Base-by-base conservation (phyloP, 2,329 filamentous ascomycete genomes). In the Alternaria arbusti region DNA sequence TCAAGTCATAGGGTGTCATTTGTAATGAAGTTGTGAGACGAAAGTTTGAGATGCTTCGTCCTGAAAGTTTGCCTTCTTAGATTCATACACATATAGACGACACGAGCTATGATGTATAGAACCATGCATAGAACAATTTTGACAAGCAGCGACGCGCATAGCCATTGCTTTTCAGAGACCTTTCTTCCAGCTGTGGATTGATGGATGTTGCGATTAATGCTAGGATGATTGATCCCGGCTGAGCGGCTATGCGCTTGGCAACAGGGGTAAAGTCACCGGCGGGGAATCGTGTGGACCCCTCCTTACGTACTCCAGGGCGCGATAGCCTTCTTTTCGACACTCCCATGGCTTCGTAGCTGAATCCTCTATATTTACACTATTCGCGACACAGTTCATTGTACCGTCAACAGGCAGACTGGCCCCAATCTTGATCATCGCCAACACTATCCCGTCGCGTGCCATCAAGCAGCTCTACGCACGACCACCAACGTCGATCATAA, bases 1-100 rank as follows among this genome's bases (percentile, higher is more conserved):
- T 94, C 76, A 96, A 93, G 88, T 85, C 83, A 71, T 90, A 64
- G 55, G 30, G 46, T 11, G 32, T 28, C 30, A 36, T 7, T n/a
- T 17, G 28, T 30, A 20, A 36, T 36, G 6, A 22, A 52, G 49
- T 25, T 43, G 11, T 17, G 46, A 50, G 30, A 32, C 22, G 28
- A 44, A 32, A 10, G 23, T 26, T 28, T 26, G 23, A 36, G 22
- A 54, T 11, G 32, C 52, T n/a, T 54, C 7, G 22, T 44, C 52
- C 52, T 13, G 52, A 54, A 17, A 12, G 36, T 44, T 23, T 20
- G 36, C 36, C 26, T 44, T 15, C 13, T 54, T 44, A 40, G n/a
- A 23, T 44, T 20, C 23, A 26, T n/a, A n/a, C 20, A 25, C 8
- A 40, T 23, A 6, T 52, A 52, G 49, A 52, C 49, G 28, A n/a